Evolutionary conservation across 179 eudicot genomes (phyloP), one percentile per base, ranked within the genome.

Genomic region (Vitellaria paradoxa): DNA sequence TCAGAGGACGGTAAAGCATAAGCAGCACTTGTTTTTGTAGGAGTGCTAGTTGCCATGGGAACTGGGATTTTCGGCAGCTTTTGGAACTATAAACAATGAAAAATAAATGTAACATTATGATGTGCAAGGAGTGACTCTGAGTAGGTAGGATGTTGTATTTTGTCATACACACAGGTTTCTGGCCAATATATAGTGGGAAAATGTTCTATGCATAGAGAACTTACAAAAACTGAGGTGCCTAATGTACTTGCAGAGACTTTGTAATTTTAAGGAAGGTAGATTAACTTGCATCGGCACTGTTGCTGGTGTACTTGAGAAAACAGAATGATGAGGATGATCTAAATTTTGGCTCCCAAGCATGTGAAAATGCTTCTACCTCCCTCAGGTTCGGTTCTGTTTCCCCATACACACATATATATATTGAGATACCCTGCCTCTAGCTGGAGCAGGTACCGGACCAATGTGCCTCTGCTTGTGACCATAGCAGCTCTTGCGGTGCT

Each of bases 11-110:
- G 17, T 77, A 76, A 63, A 70, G 72, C 68, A 15, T 1, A 62
- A 61, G 45, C 30, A 24, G 84, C 82, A 74, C 70, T 63, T 67
- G 18, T 30, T 61, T 81, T 73, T 75, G 45, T 42, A 42, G 30
- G 3, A 74, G 81, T 59, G 68, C 62, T 61, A 42, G 59, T 50
- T 65, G 46, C 64, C 12, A 4, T 42, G 30, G 14, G 42, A 57
- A 10, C 30, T 50, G 40, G 26, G 57, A 42, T 42, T 37, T 45
- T 64, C 26, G 6, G 37, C 18, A 64, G 21, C 6, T 52, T 21
- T 18, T 4, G 61, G 47, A 56, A 52, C 56, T 4, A 42, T 5
- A 21, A 46, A 30, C 9, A 45, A 8, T 65, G 81, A 59, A 26
- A 61, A 68, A 75, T 57, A 64, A 69, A 69, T 49, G 70, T 77